These are phyloP conservation scores for Sisymbrium altissimum DNA, from an alignment of 345 rosid genomes.

Conservation along the genomic window DNA sequence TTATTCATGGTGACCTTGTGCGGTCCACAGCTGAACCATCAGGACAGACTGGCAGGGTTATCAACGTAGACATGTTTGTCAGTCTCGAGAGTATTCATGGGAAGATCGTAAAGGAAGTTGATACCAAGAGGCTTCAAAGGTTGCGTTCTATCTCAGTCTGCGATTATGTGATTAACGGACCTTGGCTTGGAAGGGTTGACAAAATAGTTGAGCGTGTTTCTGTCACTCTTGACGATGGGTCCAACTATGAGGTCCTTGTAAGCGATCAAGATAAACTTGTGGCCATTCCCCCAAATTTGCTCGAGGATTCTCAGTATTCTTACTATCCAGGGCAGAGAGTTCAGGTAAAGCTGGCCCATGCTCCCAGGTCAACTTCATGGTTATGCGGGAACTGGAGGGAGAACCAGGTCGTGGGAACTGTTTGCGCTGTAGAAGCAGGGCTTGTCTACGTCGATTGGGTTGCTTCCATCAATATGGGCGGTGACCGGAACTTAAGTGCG, in stretches of 20 bases:
- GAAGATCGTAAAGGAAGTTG: constrained; percentile 48
- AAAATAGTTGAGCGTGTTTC: constrained; percentile 63
- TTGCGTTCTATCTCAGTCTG: constrained; percentile 61
- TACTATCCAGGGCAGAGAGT: constrained; percentile 93
- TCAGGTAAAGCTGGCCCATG: constrained; percentile 43
- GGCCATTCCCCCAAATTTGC: constrained; percentile 52
- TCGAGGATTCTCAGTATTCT: constrained; percentile 65
- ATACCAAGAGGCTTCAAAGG: constrained; percentile 57
- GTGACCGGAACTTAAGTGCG: constrained; percentile 36
- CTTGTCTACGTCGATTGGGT: constrained; percentile 79
- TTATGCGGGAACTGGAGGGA: constrained; percentile 72
- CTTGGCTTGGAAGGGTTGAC: constrained; percentile 79
- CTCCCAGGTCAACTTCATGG: constrained; percentile 64
- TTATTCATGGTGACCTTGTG: constrained; percentile 69
- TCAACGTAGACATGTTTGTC: constrained; percentile 48
- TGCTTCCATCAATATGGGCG: constrained; percentile 45
- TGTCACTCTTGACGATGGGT: constrained; percentile 70
- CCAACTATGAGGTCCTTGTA: constrained; percentile 56
- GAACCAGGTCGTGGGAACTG: constrained; percentile 62
- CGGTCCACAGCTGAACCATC: constrained; percentile 53
- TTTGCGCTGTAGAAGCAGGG: constrained; percentile 61
- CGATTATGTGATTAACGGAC: constrained; percentile 69
- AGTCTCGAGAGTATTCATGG: constrained; percentile 66
- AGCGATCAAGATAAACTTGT: constrained; percentile 54
- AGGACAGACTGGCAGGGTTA: constrained; percentile 82